Evolutionary conservation across 2,329 filamentous ascomycete genomes (phyloP).

Genomic region (Xylariaceae sp.): DNA sequence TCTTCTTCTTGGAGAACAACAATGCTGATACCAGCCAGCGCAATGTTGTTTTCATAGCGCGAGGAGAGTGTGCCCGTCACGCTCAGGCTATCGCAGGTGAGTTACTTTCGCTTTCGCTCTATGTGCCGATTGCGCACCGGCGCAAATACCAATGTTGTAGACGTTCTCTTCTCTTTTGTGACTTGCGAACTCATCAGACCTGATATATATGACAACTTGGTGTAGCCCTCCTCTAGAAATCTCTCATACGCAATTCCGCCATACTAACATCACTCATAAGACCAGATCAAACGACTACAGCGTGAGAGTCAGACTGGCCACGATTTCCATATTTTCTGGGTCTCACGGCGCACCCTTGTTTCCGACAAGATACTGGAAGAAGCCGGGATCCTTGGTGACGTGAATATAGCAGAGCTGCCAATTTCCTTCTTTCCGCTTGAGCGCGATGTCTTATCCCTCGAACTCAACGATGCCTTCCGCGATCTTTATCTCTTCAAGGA

Average conservation of each 20-base stretch:
- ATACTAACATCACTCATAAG: constrained; percentile 58
- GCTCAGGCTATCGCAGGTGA: constrained; percentile 84
- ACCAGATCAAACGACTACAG: constrained; percentile 85
- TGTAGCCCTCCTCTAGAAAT: constrained; percentile 34
- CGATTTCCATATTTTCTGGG: constrained; percentile 96
- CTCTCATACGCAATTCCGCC: constrained; percentile 25
- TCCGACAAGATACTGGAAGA: constrained; percentile 90
- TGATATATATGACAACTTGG: background rate
- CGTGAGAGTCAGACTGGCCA: constrained; percentile 84
- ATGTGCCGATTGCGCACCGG: background rate
- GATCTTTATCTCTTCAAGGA: constrained; percentile 90
- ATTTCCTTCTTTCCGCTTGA: constrained; percentile 89
- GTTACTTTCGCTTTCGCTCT: constrained; percentile 30
- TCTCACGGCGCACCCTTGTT: constrained; percentile 83
- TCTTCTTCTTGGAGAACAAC: constrained; percentile 92
- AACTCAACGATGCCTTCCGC: constrained; percentile 78
- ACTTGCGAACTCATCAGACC: constrained; percentile 43
- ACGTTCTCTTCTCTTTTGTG: background rate
- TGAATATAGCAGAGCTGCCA: constrained; percentile 80
- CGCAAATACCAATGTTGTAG: background rate
- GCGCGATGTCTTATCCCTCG: constrained; percentile 83
- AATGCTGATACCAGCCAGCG: constrained; percentile 92
- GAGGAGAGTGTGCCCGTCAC: constrained; percentile 82
- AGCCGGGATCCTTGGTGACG: constrained; percentile 85
- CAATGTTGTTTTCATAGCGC: constrained; percentile 89